Base-by-base conservation (phyloP, 495 filamentous ascomycete species). In the Lentithecium fluviatile region DNA sequence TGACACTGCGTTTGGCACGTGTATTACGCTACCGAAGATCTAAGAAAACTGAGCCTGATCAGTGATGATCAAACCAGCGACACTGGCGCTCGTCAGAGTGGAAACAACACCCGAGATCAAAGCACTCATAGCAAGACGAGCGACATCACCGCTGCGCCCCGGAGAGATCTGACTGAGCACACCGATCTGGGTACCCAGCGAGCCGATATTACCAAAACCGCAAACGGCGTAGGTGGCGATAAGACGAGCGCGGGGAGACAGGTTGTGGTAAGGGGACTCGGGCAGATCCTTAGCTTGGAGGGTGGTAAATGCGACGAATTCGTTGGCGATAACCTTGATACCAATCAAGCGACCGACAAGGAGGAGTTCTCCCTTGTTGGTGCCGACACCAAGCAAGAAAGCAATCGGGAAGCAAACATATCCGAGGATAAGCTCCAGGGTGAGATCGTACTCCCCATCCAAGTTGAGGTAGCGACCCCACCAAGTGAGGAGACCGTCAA, bases 401-500 rank as follows among this genome's bases (percentile, higher is more conserved):
- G 91, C 83, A 52, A 95, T 77, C 0, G 88, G 88, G 69, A 92
- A 95, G 73, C 89, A 88, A 67, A 94, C 67, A 72, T 95, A 95
- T 20, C 89, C 87, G 11, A 95, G 75, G 59, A 96, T 85, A 24
- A 92, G 75, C 68, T 92, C 76, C 50, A 96, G 74, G 10, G 88
- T 91, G 52, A 96, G 75, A 1, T 77, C 74, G 15, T 84, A 83
- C 47, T 87, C 72, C 61, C 68, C 64, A 25, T 81, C 76, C 69
- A 94, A 86, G 73, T 86, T 87, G 64, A 91, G 77, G 71, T 94
- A 96, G 13, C 77, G 77, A 57, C 91, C 91, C 89, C 90, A 96
- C 91, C 91, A 96, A 29, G 83, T 86, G 40, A 96, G 81, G 4
- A 95, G 79, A 17, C 86, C 90, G 65, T 96, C 85, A 50, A 83